Conservation (phyloP, 441 rosid species). For the Hypseocharis bilobata region DNA sequence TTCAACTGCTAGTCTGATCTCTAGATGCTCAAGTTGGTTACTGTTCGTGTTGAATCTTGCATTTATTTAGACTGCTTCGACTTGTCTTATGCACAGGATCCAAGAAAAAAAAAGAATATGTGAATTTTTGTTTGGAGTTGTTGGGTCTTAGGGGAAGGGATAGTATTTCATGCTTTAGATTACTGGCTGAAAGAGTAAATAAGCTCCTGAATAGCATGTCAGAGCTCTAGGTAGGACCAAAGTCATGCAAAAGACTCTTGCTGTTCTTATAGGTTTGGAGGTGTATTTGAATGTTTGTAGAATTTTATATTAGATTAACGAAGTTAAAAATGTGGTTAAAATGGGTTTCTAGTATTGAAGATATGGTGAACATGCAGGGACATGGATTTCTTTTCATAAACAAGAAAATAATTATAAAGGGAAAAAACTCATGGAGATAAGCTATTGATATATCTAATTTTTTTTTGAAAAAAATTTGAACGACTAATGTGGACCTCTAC, state of each 20-base stretch:
- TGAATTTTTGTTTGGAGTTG: constrained; percentile 2
- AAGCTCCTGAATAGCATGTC: not conserved
- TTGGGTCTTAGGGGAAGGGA: not conserved
- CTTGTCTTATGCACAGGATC: not conserved
- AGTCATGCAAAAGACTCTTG: not conserved
- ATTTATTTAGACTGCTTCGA: not conserved
- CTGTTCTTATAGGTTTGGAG: not conserved
- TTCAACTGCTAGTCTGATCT: not conserved
- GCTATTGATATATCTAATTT: not conserved
- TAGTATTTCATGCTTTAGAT: not conserved
- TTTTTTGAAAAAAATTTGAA: not conserved
- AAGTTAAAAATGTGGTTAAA: not conserved
- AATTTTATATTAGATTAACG: not conserved
- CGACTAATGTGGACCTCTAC: not conserved
- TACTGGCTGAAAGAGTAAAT: not conserved
- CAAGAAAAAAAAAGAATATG: not conserved
- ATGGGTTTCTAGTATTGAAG: too few relatives aligned
- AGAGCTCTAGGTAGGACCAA: not conserved
- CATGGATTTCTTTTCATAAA: not conserved
- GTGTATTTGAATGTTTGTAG: not conserved
- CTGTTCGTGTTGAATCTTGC: not conserved
- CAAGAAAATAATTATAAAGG: not conserved
- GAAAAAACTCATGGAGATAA: not conserved
- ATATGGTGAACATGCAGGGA: too few relatives aligned
- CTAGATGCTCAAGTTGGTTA: constrained; percentile 6